Evolutionary conservation across 768 basidiomycete genomes (phyloP).

Genomic region (Mycena epipterygia): DNA sequence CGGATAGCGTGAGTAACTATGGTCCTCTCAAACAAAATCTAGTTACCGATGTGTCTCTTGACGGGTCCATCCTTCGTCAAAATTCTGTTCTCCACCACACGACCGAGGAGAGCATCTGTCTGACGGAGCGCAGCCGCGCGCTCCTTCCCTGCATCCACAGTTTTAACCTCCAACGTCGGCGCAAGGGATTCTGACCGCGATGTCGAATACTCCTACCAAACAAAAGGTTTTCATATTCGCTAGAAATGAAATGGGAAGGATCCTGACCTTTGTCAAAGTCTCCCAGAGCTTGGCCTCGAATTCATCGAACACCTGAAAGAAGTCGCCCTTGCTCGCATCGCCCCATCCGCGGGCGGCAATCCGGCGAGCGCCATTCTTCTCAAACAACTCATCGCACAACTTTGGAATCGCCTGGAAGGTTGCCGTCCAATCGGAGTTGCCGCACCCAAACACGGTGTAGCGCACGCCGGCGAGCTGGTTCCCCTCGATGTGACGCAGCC

Average conservation of each 20-base stretch:
- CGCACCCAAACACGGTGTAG: conserved; percentile 66
- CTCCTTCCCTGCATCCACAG: conserved; percentile 45
- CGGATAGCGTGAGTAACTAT: too few relatives aligned
- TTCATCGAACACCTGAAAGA: conserved; percentile 59
- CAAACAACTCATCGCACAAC: conserved; percentile 50
- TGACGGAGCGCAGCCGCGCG: conserved; percentile 53
- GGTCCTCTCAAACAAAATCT: background rate
- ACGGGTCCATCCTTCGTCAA: conserved; percentile 53
- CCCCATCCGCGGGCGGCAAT: conserved; percentile 53
- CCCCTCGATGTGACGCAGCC: conserved; percentile 49
- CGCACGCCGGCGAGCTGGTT: conserved; percentile 46
- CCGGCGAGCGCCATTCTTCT: conserved; percentile 51
- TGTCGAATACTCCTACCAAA: conserved; percentile 47
- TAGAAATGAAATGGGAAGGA: background rate
- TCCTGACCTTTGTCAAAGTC: conserved; percentile 46
- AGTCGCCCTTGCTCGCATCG: conserved; percentile 55
- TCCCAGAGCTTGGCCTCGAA: conserved; percentile 56
- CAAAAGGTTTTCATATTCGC: too few relatives aligned
- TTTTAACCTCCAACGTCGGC: conserved; percentile 44
- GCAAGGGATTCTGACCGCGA: conserved; percentile 23
- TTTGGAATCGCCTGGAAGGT: conserved; percentile 63
- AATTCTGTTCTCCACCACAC: conserved; percentile 53
- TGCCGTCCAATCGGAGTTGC: conserved; percentile 62
- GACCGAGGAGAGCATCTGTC: conserved; percentile 52
- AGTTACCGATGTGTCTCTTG: conserved; percentile 58